Evolutionary conservation across 2,329 filamentous ascomycete species (phyloP).

Genomic region (Cytospora chrysosperma): DNA sequence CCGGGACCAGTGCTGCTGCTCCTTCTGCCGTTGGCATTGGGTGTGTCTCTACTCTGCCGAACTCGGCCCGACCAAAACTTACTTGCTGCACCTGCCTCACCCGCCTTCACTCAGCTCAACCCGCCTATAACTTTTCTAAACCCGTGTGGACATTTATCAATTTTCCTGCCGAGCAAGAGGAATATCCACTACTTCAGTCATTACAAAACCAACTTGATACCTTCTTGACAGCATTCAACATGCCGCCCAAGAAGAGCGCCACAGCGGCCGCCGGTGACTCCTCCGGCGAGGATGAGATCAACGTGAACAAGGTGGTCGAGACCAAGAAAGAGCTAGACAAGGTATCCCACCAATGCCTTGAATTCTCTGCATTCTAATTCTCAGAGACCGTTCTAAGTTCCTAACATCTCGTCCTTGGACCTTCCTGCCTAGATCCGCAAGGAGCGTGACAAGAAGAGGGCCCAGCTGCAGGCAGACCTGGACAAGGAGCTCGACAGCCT

Average conservation of each 20-base stretch:
- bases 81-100: background rate
- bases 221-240: constrained; percentile 4
- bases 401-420: background rate
- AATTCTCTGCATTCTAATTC: background rate
- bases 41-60: background rate
- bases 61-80: constrained; percentile 11
- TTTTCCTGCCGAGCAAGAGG: background rate
- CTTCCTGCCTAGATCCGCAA: constrained; percentile 17
- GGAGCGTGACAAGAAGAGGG: constrained; percentile 21
- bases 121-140: background rate
- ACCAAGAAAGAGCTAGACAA: constrained; percentile 26
- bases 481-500: constrained; percentile 14
- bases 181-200: background rate
- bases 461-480: constrained; percentile 17
- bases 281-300: constrained; percentile 26
- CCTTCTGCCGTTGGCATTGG: background rate
- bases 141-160: background rate
- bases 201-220: background rate
- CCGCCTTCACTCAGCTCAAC: background rate
- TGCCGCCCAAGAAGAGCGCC: constrained; percentile 19
- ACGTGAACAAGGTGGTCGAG: constrained; percentile 26
- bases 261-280: constrained; percentile 12
- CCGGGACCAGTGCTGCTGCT: background rate
- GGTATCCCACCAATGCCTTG: constrained; percentile 7
- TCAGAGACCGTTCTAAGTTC: background rate